Base-by-base conservation (phyloP, 805 yeast species). In the Debaryomyces hansenii region DNA sequence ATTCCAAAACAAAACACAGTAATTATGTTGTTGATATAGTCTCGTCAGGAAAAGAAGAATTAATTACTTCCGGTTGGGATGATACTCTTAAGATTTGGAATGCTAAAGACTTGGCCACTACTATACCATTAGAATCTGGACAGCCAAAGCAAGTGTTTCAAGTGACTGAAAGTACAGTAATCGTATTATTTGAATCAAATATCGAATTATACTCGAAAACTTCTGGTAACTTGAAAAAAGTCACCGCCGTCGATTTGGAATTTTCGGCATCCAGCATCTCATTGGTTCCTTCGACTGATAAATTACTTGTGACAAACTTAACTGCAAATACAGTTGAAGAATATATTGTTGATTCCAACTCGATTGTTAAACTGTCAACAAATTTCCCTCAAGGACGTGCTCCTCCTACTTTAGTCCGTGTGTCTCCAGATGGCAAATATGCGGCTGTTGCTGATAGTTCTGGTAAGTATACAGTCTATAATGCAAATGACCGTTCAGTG, bases 401-500 rank as follows among this genome's bases (percentile, higher is more conserved):
- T 4, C 75, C 80, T 9, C 87, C 90, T 12, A 76, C 87, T 1
- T 70, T 72, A 44, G 72, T 87, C 40, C 70, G 83, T 10, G 78
- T 88, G 24, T 88, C 97, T 1, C 92, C 90, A 4, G 75, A 84
- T 55, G 87, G 81, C 6, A 64, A 73, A 46, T 78, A 69, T 49
- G 73, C 86, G 14, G 98, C 98, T 0, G 87, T 85, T 20, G 97
- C 97, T 43, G 97, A 91, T 58, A 75, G 76, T 4, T 74, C 85
- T 44, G 99, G 99, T 29, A 94, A 92, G 64, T 89, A 90, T 53
- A 67, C 84, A n/a, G 73, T 91, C 32, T 90, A 81, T 66, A 76
- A 81, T 52, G 62, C 82, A 5, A 63, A 62, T 2, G 83, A 82
- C 34, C 78, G 72, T 42, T 54, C 77, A 2, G 69, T 88, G 6